phyloP scores from a whole-genome alignment of 108 stramenopile genomes.

The Parmales sp. region DNA sequence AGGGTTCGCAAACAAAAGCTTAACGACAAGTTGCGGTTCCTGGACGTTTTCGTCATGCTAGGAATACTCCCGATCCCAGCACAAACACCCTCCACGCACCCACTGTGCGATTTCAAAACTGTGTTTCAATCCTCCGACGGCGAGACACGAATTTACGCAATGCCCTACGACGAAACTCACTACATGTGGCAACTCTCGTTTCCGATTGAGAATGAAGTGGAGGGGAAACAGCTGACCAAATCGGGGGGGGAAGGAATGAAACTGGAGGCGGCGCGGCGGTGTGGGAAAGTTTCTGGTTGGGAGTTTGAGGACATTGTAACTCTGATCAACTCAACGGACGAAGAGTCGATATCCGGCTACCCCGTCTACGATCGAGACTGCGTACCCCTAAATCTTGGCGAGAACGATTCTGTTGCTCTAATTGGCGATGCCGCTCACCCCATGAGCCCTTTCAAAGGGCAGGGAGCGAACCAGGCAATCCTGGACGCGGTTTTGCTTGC shows the following conservation, averaged over 20 bases:
- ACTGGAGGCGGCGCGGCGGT: constrained; percentile 45
- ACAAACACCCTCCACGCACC: constrained; percentile 14
- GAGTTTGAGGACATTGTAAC: background rate
- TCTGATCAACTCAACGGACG: constrained; percentile 33
- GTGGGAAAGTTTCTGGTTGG: constrained; percentile 52
- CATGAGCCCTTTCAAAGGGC: constrained; percentile 77
- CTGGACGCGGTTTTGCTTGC: background rate
- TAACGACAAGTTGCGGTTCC: constrained; percentile 42
- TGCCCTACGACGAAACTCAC: constrained; percentile 34
- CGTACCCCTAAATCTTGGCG: constrained; percentile 25
- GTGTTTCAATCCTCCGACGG: constrained; percentile 79
- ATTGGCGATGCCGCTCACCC: constrained; percentile 76
- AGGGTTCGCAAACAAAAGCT: constrained; percentile 40
- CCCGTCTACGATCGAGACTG: constrained; percentile 70
- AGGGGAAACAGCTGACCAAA: constrained; percentile 36
- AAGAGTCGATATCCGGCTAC: constrained; percentile 60
- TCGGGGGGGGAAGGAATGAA: constrained; percentile 42
- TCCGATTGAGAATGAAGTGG: constrained; percentile 42
- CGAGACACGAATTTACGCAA: constrained; percentile 60
- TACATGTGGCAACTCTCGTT: constrained; percentile 80
- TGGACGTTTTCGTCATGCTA: constrained; percentile 64
- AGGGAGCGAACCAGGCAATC: constrained; percentile 70
- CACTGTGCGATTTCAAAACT: constrained; percentile 53
- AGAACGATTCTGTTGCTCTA: constrained; percentile 29
- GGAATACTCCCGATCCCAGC: constrained; percentile 50